Evolutionary conservation across 768 basidiomycete species (phyloP).

Genomic region (Podaxis mareebaensis): DNA sequence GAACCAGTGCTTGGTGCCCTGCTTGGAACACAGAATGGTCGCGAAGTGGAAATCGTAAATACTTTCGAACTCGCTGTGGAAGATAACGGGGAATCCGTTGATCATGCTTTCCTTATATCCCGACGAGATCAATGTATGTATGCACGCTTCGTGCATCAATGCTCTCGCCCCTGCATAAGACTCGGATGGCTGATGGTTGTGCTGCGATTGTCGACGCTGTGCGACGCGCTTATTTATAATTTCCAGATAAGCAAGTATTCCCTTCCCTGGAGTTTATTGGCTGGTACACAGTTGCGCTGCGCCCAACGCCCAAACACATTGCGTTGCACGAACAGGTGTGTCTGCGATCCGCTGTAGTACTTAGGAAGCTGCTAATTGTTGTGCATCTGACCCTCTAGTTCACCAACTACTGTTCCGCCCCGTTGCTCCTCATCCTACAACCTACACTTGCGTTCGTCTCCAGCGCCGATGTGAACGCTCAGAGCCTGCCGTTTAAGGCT

Average conservation of each 20-base stretch:
- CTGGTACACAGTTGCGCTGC: constrained; percentile 91
- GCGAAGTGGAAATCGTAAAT: constrained; percentile 96
- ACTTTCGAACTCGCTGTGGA: constrained; percentile 87
- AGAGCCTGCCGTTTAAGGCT: constrained; percentile 87
- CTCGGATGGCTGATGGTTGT: constrained; percentile 13
- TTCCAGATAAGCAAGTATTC: constrained; percentile 94
- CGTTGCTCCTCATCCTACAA: constrained; percentile 79
- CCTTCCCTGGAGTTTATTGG: constrained; percentile 97
- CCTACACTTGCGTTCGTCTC: constrained; percentile 49
- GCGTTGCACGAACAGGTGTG: constrained; percentile 82
- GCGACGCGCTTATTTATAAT: constrained; percentile 4
- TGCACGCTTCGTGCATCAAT: constrained; percentile 1
- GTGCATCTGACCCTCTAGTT: constrained; percentile 51
- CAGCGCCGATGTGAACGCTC: constrained; percentile 55
- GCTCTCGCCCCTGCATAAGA: background rate
- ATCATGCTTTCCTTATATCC: constrained; percentile 79
- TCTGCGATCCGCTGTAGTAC: background rate
- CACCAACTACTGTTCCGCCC: constrained; percentile 81
- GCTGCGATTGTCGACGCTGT: background rate
- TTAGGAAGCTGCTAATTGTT: background rate
- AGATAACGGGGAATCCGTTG: constrained; percentile 58
- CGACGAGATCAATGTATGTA: constrained; percentile 82
- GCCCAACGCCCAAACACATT: constrained; percentile 74
- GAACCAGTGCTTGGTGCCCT: constrained; percentile 84
- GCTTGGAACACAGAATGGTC: constrained; percentile 90